Evolutionary conservation across 352 stramenopile species (phyloP).

Genomic region (Blastocystis sp.): DNA sequence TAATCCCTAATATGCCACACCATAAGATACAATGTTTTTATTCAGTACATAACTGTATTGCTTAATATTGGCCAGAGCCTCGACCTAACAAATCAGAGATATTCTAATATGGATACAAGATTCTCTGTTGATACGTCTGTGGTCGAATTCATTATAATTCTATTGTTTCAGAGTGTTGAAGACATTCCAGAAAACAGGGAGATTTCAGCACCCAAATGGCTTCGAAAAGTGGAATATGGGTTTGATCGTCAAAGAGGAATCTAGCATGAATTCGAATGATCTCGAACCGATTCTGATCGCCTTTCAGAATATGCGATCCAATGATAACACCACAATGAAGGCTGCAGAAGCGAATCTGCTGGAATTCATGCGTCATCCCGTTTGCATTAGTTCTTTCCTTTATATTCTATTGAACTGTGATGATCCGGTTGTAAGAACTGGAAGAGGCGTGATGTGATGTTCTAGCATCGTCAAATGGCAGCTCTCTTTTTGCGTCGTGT

Average conservation of each 20-base stretch:
- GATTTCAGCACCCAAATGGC: neutral
- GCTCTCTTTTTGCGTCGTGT: conserved; percentile 55
- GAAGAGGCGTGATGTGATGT: neutral
- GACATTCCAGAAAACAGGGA: neutral
- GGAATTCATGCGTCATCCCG: conserved; percentile 31
- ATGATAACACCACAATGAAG: conserved; percentile 18
- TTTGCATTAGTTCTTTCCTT: conserved; percentile 19
- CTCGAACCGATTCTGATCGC: neutral
- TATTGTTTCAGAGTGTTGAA: neutral
- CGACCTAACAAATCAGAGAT: conserved; percentile 7
- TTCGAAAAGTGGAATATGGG: neutral
- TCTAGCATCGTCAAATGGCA: conserved; percentile 55
- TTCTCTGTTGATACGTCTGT: conserved; percentile 58
- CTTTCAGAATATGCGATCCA: conserved; percentile 34
- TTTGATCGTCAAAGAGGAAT: neutral
- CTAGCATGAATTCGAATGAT: neutral
- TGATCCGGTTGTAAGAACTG: neutral
- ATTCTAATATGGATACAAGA: neutral
- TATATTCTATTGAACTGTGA: conserved; percentile 41
- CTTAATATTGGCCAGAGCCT: conserved; percentile 56
- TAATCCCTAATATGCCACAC: neutral
- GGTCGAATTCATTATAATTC: neutral
- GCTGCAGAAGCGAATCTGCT: conserved; percentile 14
- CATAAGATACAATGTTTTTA: conserved; percentile 11
- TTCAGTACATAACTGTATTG: conserved; percentile 21